phyloP scores from a whole-genome alignment of 2,329 filamentous ascomycete genomes.

The Colletotrichum falcatum region DNA sequence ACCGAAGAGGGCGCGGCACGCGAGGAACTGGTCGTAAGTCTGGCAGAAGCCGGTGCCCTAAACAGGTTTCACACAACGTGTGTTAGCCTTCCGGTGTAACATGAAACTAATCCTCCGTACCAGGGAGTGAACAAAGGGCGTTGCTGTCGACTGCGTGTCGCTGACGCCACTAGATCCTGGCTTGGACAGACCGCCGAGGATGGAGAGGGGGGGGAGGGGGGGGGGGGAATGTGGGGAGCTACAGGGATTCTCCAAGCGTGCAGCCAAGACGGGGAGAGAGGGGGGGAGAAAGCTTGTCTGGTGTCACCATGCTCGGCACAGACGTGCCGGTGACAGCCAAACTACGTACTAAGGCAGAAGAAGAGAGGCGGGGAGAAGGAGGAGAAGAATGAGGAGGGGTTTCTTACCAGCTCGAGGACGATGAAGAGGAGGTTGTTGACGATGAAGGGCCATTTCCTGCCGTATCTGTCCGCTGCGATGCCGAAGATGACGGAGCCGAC shows the following conservation, averaged over 20 bases:
- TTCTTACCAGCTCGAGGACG: conserved; percentile 73
- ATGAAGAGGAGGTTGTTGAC: conserved; percentile 81
- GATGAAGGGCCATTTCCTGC: conserved; percentile 79
- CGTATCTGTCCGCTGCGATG: conserved; percentile 67
- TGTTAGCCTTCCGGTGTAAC: conserved; percentile 1
- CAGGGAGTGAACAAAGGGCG: conserved; percentile 30
- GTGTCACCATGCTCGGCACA: conserved; percentile 22
- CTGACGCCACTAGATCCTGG: not conserved
- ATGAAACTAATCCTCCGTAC: too few relatives aligned
- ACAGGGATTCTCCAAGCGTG: conserved; percentile 32
- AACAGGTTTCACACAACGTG: not conserved
- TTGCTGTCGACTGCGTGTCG: conserved; percentile 20
- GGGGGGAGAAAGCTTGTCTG: conserved; percentile 37
- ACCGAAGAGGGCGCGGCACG: conserved; percentile 80
- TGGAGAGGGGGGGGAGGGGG: not conserved
- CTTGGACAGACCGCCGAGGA: not conserved
- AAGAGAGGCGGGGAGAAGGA: not conserved
- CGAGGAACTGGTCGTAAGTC: conserved; percentile 79
- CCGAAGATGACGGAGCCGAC: conserved; percentile 67
- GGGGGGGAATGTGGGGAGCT: conserved; percentile 17
- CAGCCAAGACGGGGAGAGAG: conserved; percentile 35
- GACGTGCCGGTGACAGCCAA: conserved; percentile 18
- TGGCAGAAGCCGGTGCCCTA: conserved; percentile 75
- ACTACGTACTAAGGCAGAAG: not conserved
- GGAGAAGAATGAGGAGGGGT: not conserved